These are phyloP conservation scores for Chytriomyces sp. DNA, from an alignment of 192 early-diverging fungal species.

Conservation along the genomic window DNA sequence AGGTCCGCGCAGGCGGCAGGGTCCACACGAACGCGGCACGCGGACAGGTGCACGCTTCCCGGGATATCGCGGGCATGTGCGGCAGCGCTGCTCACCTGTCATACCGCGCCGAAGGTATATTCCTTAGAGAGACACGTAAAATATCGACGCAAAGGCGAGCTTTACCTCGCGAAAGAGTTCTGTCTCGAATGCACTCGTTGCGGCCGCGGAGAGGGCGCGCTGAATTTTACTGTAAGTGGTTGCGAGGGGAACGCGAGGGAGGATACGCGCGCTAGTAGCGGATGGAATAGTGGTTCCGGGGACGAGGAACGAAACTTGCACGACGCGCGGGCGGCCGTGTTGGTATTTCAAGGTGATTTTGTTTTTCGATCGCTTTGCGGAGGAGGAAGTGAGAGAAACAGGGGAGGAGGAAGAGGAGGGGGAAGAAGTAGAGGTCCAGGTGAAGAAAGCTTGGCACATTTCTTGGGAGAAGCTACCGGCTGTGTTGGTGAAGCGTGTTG, in stretches of 20 bases:
- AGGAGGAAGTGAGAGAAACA: not conserved
- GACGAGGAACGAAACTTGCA: not conserved
- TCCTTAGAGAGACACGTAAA: not conserved
- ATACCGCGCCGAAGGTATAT: too few species aligned
- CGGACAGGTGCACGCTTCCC: not conserved
- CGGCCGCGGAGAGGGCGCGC: not conserved
- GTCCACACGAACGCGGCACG: not conserved
- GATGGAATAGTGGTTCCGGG: not conserved
- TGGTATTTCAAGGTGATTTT: conserved; percentile 23
- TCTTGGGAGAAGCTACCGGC: conserved; percentile 8
- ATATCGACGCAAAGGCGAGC: not conserved
- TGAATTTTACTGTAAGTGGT: conserved; percentile 15
- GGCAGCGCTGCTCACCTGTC: not conserved
- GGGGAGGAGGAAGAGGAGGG: too few species aligned
- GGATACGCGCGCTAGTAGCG: not conserved
- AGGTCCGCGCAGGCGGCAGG: not conserved
- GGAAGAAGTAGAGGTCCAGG: conserved; percentile 21
- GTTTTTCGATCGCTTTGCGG: not conserved
- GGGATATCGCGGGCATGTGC: not conserved
- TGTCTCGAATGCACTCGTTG: conserved; percentile 11
- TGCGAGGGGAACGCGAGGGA: not conserved
- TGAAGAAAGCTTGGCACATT: conserved; percentile 21
- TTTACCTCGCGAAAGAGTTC: conserved; percentile 21
- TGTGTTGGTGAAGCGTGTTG: too few species aligned
- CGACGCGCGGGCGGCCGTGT: conserved; percentile 3